Conservation (phyloP, 768 basidiomycete genomes). For the Candolleomyces eurysporus region DNA sequence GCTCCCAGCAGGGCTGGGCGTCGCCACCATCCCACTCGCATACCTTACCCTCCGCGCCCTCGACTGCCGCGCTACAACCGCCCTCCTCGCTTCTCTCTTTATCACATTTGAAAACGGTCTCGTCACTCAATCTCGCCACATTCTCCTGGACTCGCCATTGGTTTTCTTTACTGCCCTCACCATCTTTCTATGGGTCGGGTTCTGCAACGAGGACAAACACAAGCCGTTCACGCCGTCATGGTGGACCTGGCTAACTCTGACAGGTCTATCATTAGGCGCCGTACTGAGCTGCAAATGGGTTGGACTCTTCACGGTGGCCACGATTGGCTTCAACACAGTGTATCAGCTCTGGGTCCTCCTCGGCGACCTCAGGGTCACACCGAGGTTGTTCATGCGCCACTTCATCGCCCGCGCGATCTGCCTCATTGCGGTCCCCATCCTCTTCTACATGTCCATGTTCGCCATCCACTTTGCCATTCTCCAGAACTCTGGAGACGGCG, state of each 20-base stretch:
- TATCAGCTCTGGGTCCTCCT: slow-evolving; percentile 87
- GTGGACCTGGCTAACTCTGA: slow-evolving; percentile 91
- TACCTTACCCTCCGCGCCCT: slow-evolving; percentile 94
- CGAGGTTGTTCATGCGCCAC: slow-evolving; percentile 75
- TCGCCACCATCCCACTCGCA: slow-evolving; percentile 84
- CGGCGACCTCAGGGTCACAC: slow-evolving; percentile 79
- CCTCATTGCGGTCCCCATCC: slow-evolving; percentile 77
- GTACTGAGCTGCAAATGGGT: slow-evolving; percentile 98
- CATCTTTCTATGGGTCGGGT: slow-evolving; percentile 82
- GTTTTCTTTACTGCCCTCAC: slow-evolving; percentile 97
- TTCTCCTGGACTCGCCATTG: slow-evolving; percentile 97
- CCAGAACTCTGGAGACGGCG: slow-evolving; percentile 90
- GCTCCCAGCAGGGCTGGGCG: slow-evolving; percentile 87
- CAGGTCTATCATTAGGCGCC: slow-evolving; percentile 88
- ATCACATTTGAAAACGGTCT: slow-evolving; percentile 97
- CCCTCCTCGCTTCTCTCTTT: slow-evolving; percentile 86
- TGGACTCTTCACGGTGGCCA: slow-evolving; percentile 95
- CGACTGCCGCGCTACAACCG: slow-evolving; percentile 88
- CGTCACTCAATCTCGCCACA: slow-evolving; percentile 92
- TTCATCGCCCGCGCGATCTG: slow-evolving; percentile 89
- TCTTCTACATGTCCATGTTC: slow-evolving; percentile 98
- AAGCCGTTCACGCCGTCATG: slow-evolving; percentile 80
- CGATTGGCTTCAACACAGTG: slow-evolving; percentile 82
- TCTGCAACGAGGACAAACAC: slow-evolving; percentile 87
- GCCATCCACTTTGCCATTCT: slow-evolving; percentile 90